phyloP scores from a whole-genome alignment of 202 grass and related monocot genomes.

The Carex sylvatica region DNA sequence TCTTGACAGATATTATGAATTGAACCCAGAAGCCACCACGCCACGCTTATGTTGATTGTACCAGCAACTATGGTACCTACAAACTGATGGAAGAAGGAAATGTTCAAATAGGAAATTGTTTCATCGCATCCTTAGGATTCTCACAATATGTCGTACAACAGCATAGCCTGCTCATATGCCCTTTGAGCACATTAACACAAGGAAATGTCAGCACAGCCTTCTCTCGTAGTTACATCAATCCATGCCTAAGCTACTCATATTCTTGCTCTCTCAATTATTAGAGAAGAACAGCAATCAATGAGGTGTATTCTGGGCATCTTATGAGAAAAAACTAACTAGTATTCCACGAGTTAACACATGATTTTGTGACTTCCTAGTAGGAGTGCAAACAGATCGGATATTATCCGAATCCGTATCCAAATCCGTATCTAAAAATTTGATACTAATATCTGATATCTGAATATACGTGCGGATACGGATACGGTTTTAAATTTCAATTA shows the following conservation, averaged over 20 bases:
- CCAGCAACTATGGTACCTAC: slow-evolving; percentile 70
- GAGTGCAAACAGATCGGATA: no score
- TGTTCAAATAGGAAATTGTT: slow-evolving; percentile 13
- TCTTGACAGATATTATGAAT: slow-evolving; percentile 58
- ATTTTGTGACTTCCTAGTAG: not conserved
- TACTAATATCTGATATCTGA: no score
- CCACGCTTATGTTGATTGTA: slow-evolving; percentile 60
- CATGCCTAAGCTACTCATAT: no score
- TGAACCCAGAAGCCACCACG: slow-evolving; percentile 78
- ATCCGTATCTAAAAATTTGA: no score
- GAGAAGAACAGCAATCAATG: not conserved
- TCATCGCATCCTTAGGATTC: not conserved
- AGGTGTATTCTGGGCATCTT: not conserved
- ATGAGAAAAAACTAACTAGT: not conserved
- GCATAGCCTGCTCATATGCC: no score
- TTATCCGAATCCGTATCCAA: no score
- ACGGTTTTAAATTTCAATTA: no score
- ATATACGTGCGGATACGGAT: no score
- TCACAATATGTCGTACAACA: not conserved
- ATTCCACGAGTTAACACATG: not conserved
- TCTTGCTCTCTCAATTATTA: not conserved
- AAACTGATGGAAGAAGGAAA: slow-evolving; percentile 33
- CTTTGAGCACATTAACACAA: no score
- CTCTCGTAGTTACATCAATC: no score
- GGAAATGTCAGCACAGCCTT: no score